Conservation (phyloP, 2,329 filamentous ascomycete species). For the Elsinoe batatas region DNA sequence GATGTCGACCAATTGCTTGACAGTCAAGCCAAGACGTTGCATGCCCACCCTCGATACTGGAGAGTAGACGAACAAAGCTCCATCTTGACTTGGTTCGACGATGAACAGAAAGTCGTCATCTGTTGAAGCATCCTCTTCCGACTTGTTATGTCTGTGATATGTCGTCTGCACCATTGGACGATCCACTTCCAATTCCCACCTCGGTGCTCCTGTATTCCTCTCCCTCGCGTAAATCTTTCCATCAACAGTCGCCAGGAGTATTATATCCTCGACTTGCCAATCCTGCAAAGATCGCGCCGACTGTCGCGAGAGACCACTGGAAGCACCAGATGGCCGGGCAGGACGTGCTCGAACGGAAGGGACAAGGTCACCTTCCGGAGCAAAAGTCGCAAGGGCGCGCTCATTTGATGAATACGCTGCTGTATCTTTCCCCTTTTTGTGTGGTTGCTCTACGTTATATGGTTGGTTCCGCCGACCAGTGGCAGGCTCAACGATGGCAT, state of each 20-base stretch:
- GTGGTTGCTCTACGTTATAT: conserved; percentile 16
- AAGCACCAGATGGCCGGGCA: conserved; percentile 49
- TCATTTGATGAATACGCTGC: conserved; percentile 45
- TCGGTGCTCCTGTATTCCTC: conserved; percentile 70
- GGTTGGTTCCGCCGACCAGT: conserved; percentile 20
- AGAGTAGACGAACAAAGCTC: conserved; percentile 76
- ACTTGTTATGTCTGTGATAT: conserved; percentile 62
- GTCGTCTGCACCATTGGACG: conserved; percentile 84
- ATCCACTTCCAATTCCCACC: conserved; percentile 77
- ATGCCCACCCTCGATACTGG: conserved; percentile 54
- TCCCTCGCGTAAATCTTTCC: conserved; percentile 89
- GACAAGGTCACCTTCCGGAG: conserved; percentile 61
- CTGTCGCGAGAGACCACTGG: conserved; percentile 61
- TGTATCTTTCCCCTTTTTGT: conserved; percentile 21
- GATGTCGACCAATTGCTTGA: conserved; percentile 79
- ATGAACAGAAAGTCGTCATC: conserved; percentile 84
- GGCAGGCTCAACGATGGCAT: conserved; percentile 17
- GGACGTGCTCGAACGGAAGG: conserved; percentile 90
- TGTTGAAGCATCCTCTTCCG: conserved; percentile 48
- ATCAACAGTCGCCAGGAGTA: conserved; percentile 99
- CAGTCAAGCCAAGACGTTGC: conserved; percentile 58
- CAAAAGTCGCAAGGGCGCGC: conserved; percentile 95
- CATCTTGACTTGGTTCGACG: conserved; percentile 82
- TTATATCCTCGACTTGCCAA: conserved; percentile 99
- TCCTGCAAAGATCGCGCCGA: conserved; percentile 95